Evolutionary conservation across 1,284 basidiomycete species (phyloP), one percentile per base, ranked within the genome.

Genomic region (Malassezia sp.): DNA sequence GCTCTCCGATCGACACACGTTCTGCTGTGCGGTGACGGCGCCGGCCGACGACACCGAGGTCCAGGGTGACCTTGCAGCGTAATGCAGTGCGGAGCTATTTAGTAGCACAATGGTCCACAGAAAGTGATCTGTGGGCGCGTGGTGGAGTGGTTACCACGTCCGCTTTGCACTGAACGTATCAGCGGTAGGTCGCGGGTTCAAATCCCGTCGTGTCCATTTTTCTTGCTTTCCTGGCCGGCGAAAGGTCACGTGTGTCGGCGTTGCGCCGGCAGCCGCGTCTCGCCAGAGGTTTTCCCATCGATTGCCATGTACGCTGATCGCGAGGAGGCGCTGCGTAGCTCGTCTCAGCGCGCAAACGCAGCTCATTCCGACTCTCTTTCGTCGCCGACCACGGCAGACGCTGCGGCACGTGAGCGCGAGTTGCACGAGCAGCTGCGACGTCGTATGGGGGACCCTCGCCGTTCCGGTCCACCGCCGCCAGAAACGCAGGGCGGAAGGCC

Each of bases 371-470:
- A 22, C n/a, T n/a, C n/a, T n/a, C n/a, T n/a, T n/a, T n/a, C n/a
- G n/a, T n/a, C n/a, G n/a, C n/a, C n/a, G n/a, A n/a, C n/a, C 9
- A 26, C 32, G 20, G 3, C 12, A 15, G 54, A 61, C 8, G 30
- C 50, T 2, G 53, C 48, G 0, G 58, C 60, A 7, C 45, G 65
- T 17, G 66, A 69, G 39, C 54, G 54, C 29, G 59, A 65, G 42
- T 52, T 69, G 6, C 60, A 61, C 20, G 64, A 67, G 31, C 58
- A 68, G 45, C 53, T 68, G 15, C 53, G 66, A 11, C 62, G 52
- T 33, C 53, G 55, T 38, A 62, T 56, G 3, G 52, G 49, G 27
- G 58, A 55, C 11, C 59, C 26, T 36, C 46, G 23, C 23, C n/a
- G 28, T 11, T 11, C 22, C 40, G 23, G 44, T 28, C 14, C 12